Evolutionary conservation across 192 early-diverging fungal species (phyloP), one percentile per base, ranked within the genome.

Genomic region (Linnemannia exigua): DNA sequence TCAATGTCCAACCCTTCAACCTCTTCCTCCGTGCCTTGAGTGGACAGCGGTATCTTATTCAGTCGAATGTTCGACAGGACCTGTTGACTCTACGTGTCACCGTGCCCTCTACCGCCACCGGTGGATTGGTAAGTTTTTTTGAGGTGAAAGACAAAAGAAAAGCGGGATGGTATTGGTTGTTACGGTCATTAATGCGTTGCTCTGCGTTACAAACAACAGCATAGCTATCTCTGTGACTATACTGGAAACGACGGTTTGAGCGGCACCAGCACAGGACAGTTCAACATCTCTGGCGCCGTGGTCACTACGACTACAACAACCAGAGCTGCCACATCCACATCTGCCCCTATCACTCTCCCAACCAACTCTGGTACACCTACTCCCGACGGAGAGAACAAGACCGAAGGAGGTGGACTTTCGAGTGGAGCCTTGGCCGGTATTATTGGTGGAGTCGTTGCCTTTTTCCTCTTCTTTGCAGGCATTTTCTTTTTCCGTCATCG

Each of bases 401-500:
- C 50, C 9, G 31, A 33, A 51, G 54, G 31, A 37, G 67, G 74
- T 6, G 83, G 84, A 28, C 68, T 86, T 7, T 86, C 84, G 15
- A 79, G 74, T 16, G 79, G 35, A 20, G 78, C 74, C 31, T 50
- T 86, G 47, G 84, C 70, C 22, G 84, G 78, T 28, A 86, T 86
- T 38, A 80, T 86, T 31, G 84, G 70, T 15, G 84, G 84, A 11
- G 83, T 76, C 3, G 75, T 74, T 25, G 79, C 31, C 5, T 44
- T 86, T 15, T 28, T 86, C 9, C 46, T 86, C 25, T 3, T 86
- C 17, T 31, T 86, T 17, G 84, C 78, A 9, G n/a, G 72, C 2
- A 69, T 86, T 38, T 86, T 86, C 70, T 86, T 86, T 19, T 67
- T 70, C 70, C 54, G 84, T 44, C 51, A 80, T 38, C 84, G 84